phyloP scores from a whole-genome alignment of 306 rosid genomes.

The Cicer bijugum region DNA sequence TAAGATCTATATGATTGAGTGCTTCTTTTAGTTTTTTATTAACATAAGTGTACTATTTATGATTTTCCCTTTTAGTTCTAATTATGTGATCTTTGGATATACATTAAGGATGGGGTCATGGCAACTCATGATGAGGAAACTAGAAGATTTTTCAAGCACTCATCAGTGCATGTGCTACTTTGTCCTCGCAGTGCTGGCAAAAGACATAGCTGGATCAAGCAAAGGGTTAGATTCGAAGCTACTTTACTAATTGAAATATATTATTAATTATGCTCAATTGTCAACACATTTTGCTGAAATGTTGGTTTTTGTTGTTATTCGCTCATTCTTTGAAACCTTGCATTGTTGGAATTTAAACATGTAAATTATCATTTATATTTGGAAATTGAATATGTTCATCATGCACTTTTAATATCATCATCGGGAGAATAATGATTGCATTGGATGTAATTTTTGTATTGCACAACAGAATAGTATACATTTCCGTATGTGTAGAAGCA shows the following conservation, averaged over 20 bases:
- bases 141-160: conserved; percentile 80
- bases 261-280: conserved; percentile 29
- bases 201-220: conserved; percentile 89
- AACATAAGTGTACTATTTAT: conserved; percentile 6
- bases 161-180: conserved; percentile 88
- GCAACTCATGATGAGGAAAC: conserved; percentile 98
- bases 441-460: no score
- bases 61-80: conserved; percentile 32
- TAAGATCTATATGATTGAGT: not conserved
- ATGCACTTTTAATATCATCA: not conserved
- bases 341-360: conserved; percentile 29
- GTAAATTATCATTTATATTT: not conserved
- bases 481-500: no score
- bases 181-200: conserved; percentile 92
- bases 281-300: conserved; percentile 31
- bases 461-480: no score
- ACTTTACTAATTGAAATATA: not conserved
- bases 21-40: conserved; percentile 10
- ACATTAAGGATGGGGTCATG: conserved; percentile 89
- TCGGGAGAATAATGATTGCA: not conserved
- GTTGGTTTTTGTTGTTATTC: conserved; percentile 15
- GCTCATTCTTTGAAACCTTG: conserved; percentile 13
- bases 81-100: conserved; percentile 29
- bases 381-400: not conserved
- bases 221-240: conserved; percentile 65